A percentile compares a stretch with the other conserved stretches of the same genome.
phyloP scores from a whole-genome alignment of 2,329 filamentous ascomycete genomes.

The Aspergillus pseudoterreus region DNA sequence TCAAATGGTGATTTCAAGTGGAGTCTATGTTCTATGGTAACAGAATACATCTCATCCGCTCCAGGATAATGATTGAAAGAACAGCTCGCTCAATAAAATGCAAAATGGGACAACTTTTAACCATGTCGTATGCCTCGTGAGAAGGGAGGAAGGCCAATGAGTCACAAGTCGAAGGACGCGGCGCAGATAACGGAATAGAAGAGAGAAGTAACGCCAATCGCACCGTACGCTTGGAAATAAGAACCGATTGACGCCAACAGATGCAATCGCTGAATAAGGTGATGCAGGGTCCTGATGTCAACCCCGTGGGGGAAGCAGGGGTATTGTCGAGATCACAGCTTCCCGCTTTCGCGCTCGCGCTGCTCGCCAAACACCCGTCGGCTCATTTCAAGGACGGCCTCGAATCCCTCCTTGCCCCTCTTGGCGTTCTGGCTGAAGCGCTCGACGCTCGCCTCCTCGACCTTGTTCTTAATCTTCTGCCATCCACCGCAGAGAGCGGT shows the following conservation, averaged over 20 bases:
- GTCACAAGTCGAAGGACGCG: background rate
- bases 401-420: conserved; percentile 90
- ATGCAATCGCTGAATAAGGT: conserved; percentile 31
- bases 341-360: conserved; percentile 59
- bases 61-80: background rate
- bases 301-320: background rate
- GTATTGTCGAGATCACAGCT: conserved; percentile 24
- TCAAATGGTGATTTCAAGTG: background rate
- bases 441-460: conserved; percentile 86
- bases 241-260: conserved; percentile 21
- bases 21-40: background rate
- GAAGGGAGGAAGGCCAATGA: background rate
- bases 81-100: background rate
- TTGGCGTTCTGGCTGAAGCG: conserved; percentile 87
- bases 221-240: conserved; percentile 20
- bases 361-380: conserved; percentile 88
- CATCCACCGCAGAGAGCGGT: conserved; percentile 93
- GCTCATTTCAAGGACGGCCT: conserved; percentile 90
- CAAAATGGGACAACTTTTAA: background rate
- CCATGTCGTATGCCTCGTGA: conserved; percentile 11
- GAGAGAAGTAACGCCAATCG: conserved; percentile 19
- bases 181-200: background rate
- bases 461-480: conserved; percentile 94
- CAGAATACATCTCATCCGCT: background rate
- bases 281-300: conserved; percentile 2